These are phyloP conservation scores for Ceratocystis destructans DNA, from an alignment of 2,329 filamentous ascomycete species.

Conservation along the genomic window DNA sequence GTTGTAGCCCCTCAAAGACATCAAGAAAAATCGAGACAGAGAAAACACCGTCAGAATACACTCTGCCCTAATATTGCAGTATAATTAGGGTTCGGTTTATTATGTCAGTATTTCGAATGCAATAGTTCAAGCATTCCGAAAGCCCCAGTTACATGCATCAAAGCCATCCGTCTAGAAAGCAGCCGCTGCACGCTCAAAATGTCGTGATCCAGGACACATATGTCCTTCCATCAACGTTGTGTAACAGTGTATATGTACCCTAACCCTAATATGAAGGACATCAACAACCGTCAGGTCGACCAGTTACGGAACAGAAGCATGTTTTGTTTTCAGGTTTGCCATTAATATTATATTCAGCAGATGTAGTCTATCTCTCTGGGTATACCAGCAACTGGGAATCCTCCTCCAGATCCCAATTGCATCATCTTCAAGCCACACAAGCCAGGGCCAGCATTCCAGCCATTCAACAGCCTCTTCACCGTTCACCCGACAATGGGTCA, in stretches of 20 bases:
- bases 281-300: no score
- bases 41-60: not conserved
- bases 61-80: no score
- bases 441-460: not conserved
- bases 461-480: not conserved
- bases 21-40: not conserved
- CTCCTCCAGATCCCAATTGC: not conserved
- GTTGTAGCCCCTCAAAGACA: not conserved
- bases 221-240: no score
- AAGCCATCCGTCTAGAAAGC: no score
- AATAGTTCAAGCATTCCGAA: no score
- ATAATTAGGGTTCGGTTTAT: no score
- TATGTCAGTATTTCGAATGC: no score
- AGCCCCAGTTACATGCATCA: no score
- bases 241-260: no score
- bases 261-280: no score
- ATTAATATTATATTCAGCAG: constrained; percentile 8
- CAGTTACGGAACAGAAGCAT: not conserved
- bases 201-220: no score
- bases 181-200: no score
- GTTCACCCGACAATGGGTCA: not conserved
- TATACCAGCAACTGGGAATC: not conserved
- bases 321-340: not conserved
- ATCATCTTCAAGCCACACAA: not conserved
- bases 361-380: constrained; percentile 4